Percentiles rank a stretch among this genome's conserved stretches.
Conservation (phyloP, 768 basidiomycete genomes). For the Mycena amicta region DNA sequence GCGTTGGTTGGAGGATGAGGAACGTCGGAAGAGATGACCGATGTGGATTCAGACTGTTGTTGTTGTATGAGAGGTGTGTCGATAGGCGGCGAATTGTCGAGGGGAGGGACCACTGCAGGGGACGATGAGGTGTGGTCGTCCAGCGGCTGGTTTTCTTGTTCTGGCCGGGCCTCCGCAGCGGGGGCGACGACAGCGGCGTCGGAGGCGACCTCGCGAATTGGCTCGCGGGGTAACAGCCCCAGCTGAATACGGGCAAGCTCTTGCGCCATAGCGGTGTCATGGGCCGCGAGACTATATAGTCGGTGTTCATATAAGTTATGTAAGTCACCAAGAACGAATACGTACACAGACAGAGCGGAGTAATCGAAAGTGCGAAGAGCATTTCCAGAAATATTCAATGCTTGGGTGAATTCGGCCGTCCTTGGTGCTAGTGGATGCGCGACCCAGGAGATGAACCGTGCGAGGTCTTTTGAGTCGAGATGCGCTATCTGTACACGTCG, state of each 20-base stretch:
- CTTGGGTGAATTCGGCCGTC: constrained; percentile 13
- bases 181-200: not conserved
- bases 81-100: not conserved
- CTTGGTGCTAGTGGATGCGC: constrained; percentile 5
- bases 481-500: constrained; percentile 11
- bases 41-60: not conserved
- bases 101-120: not conserved
- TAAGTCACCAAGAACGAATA: not conserved
- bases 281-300: constrained; percentile 9
- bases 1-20: no score
- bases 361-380: constrained; percentile 14
- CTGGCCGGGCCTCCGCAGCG: not conserved
- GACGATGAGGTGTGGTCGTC: not conserved
- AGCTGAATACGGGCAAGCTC: constrained; percentile 12
- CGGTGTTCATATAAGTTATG: no score
- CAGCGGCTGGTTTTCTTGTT: not conserved
- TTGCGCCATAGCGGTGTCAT: constrained; percentile 9
- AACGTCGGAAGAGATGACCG: no score
- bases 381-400: constrained; percentile 14
- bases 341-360: constrained; percentile 10
- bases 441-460: constrained; percentile 8
- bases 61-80: not conserved
- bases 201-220: not conserved
- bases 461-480: constrained; percentile 7
- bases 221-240: constrained; percentile 3